Base-by-base conservation (phyloP, 352 stramenopile species). In the Globisporangium heterothallicum region DNA sequence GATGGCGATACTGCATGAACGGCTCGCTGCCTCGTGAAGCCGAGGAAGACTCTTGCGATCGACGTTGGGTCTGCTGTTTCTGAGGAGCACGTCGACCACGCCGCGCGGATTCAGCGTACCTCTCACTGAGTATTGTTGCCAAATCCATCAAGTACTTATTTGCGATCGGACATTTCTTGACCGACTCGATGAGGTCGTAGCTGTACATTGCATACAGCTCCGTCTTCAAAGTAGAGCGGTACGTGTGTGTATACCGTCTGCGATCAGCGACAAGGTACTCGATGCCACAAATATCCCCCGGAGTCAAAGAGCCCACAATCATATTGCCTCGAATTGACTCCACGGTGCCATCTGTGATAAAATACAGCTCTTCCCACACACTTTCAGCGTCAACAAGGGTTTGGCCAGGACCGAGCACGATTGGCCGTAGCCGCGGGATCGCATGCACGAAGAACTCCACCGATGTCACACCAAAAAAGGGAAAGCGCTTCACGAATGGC, bases 331-430 rank as follows among this genome's bases (percentile, higher is more conserved):
- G 74, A 19, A 89, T 63, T 0, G 66, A 75, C 29, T 92, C 76
- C 34, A 92, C 58, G 0, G 69, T 73, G 3, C 78, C 80, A 9
- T 27, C 64, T 0, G 76, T 72, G 18, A 92, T 63, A 29, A 92
- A 92, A 34, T 92, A 89, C 3, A 92, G 56, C 54, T 89, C 78
- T 56, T 89, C 80, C 80, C 80, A 89, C 1, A 92, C 78, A 45
- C 80, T 88, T 58, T 89, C 80, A 0, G 70, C 75, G 43, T 92
- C 80, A 0, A 92, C 76, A 24, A 92, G 66, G 0, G 72, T 60
- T 58, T 89, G 78, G 0, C 74, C 67, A 2, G 74, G 63, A 0
- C 72, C 73, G 10, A 89, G 51, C 8, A 89, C 70, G 42, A 88
- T 81, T 1, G 80, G 80, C 9, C 78, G 61, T 2, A 92, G 62